phyloP scores from a whole-genome alignment of 371 early-diverging fungal genomes.

The Rhizopus sp. region DNA sequence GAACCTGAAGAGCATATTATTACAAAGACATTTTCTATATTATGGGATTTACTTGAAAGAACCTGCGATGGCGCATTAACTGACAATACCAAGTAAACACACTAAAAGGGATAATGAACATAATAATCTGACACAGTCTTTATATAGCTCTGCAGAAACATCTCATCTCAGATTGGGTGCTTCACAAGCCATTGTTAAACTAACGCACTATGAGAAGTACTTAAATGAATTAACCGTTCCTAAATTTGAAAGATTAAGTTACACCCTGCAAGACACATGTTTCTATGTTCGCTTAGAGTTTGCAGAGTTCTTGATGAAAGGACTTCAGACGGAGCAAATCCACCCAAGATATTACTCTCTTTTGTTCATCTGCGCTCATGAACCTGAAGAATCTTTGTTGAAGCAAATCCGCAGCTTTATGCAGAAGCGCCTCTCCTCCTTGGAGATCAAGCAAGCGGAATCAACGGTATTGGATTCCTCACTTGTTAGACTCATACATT shows the following conservation, averaged over 20 bases:
- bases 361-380: conserved; percentile 83
- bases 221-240: conserved; percentile 53
- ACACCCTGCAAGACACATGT: conserved; percentile 73
- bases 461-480: conserved; percentile 60
- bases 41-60: conserved; percentile 31
- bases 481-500: conserved; percentile 70
- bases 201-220: conserved; percentile 56
- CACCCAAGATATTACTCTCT: conserved; percentile 71
- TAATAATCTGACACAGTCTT: not conserved
- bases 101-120: not conserved
- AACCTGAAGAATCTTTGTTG: conserved; percentile 74
- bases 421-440: conserved; percentile 27
- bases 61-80: conserved; percentile 31
- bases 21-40: conserved; percentile 23
- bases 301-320: conserved; percentile 70
- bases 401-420: conserved; percentile 41
- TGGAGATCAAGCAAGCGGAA: conserved; percentile 12
- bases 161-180: conserved; percentile 66
- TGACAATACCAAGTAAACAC: conserved; percentile 22
- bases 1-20: conserved; percentile 18
- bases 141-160: conserved; percentile 38
- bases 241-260: conserved; percentile 61
- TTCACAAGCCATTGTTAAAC: conserved; percentile 65
- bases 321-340: conserved; percentile 60
- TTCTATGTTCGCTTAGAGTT: conserved; percentile 82